Base-by-base conservation (phyloP, 345 rosid genomes). In the Crucihimalaya himalaica region DNA sequence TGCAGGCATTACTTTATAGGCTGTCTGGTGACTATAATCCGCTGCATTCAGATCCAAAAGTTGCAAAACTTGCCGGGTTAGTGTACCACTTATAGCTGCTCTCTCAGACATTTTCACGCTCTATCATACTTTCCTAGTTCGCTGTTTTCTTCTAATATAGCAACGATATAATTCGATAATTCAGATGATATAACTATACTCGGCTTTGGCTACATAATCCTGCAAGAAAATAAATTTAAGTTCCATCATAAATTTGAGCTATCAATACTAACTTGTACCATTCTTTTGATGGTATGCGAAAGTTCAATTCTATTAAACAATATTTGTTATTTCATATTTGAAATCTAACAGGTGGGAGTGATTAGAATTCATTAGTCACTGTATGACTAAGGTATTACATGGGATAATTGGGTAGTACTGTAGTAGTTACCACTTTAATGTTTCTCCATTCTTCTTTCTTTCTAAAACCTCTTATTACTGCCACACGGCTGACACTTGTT, bases 1-100 rank as follows among this genome's bases (percentile, higher is more conserved):
- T 29, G 84, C 86, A 95, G 99, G 99, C 99, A 43, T 82, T 95
- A 77, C 78, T 95, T 64, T 95, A 95, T 72, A 84, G 97, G 85
- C 75, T 92, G 65, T 92, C 97, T 45, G 99, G 99, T 74, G 97
- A 95, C 71, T 92, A 92, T 64, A 92, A 95, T 80, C 99, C 97
- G 78, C 77, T 95, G 70, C 99, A 90, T 82, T 87, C 97, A 16
- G 99, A 95, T 83, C 97, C 97, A 57, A 55, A 55, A 74, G 1
- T 90, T 65, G 97, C 97, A n/a, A 77, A 78, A 81, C 79, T 66
- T 70, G 97, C 97, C 39, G 99, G 97, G 97, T 94, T 56, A 61
- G 96, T 86, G 27, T 27, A 56, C 50, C 1, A 61, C 37, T 35
- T 74, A 67, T 16, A 50, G 32, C 63, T 40, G 55, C n/a, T 50